phyloP scores from a whole-genome alignment of 495 filamentous ascomycete genomes.

The Chaetomium fimeti region DNA sequence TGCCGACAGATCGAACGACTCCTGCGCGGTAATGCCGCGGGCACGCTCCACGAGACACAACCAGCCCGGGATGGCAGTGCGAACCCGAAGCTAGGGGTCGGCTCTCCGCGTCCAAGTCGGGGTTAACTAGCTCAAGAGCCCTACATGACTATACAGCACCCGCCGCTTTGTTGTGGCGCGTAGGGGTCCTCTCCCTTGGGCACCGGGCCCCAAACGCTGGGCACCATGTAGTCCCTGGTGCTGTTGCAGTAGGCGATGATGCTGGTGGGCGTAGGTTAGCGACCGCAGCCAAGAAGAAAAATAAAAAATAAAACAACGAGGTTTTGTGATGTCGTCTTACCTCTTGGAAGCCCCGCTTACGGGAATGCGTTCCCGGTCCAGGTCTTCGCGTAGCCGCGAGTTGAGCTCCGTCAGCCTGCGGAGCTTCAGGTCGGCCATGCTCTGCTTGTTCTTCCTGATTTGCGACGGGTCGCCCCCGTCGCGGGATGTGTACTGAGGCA shows the following conservation, averaged over 20 bases:
- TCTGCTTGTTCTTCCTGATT: constrained; percentile 97
- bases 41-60: constrained; percentile 12
- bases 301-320: neutral
- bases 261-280: constrained; percentile 47
- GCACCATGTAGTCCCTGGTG: constrained; percentile 98
- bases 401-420: constrained; percentile 95
- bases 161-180: constrained; percentile 82
- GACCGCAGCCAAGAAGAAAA: neutral
- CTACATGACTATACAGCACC: constrained; percentile 95
- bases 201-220: constrained; percentile 90
- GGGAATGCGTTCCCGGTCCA: constrained; percentile 90
- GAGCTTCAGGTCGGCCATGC: constrained; percentile 96
- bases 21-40: neutral
- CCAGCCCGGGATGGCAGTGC: constrained; percentile 4
- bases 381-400: constrained; percentile 86
- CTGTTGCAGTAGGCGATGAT: constrained; percentile 95
- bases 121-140: constrained; percentile 1
- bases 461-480: constrained; percentile 60
- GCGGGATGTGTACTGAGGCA: constrained; percentile 57
- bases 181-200: constrained; percentile 95
- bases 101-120: constrained; percentile 13
- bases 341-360: constrained; percentile 91
- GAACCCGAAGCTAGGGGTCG: neutral
- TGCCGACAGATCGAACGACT: neutral
- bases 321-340: constrained; percentile 49